phyloP scores from a whole-genome alignment of 2,329 filamentous ascomycete species.

The Zymoseptoria passerinii region DNA sequence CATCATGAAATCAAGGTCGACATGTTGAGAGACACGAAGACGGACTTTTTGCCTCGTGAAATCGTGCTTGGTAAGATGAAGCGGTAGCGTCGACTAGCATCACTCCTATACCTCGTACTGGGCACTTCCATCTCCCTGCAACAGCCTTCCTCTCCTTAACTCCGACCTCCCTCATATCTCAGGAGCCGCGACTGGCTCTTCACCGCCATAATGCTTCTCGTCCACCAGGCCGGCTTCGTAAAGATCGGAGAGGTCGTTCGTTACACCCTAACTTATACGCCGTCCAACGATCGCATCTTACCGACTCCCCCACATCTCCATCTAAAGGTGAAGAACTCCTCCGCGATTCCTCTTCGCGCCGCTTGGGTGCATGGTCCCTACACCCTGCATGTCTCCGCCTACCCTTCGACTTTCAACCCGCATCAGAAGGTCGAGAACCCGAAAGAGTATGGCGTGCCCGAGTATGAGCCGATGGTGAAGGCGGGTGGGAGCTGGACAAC shows the following conservation, averaged over 20 bases:
- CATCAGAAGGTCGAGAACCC: conserved; percentile 67
- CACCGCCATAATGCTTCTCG: conserved; percentile 61
- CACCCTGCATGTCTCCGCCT: conserved; percentile 77
- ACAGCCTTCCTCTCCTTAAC: not conserved
- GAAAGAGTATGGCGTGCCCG: conserved; percentile 54
- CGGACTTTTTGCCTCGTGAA: not conserved
- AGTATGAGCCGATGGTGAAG: conserved; percentile 95
- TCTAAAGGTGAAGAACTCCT: conserved; percentile 86
- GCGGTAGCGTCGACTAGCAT: not conserved
- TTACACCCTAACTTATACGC: conserved; percentile 85
- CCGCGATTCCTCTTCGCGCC: conserved; percentile 79
- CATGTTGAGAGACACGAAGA: not conserved
- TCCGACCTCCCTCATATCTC: not conserved
- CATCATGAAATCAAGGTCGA: not conserved
- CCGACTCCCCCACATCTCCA: conserved; percentile 73
- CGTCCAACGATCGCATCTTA: conserved; percentile 77
- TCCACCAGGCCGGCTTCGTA: conserved; percentile 84
- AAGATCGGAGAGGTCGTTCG: conserved; percentile 92
- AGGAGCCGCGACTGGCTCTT: not conserved
- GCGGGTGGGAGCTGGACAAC: conserved; percentile 82
- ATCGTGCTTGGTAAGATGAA: not conserved
- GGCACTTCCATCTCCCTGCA: not conserved
- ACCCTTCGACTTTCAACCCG: conserved; percentile 74
- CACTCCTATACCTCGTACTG: too few relatives aligned
- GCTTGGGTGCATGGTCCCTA: conserved; percentile 97